phyloP scores from a whole-genome alignment of 2,329 filamentous ascomycete species.

The Claviceps sp. region DNA sequence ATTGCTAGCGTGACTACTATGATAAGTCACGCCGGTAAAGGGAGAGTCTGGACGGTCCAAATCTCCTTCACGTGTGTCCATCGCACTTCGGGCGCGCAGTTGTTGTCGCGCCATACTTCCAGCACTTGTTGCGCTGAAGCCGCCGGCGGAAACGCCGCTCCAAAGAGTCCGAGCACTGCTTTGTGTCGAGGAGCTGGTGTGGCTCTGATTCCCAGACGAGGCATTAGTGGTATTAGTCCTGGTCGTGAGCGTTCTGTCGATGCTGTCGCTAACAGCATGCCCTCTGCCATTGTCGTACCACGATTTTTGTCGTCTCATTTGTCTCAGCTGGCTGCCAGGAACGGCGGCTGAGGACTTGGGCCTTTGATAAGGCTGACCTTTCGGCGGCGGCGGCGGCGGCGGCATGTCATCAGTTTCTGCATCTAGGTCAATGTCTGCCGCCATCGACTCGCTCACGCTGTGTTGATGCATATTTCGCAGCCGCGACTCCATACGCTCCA shows the following conservation, averaged over 20 bases:
- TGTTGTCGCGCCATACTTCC: constrained; percentile 79
- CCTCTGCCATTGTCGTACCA: constrained; percentile 59
- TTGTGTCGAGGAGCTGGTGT: constrained; percentile 60
- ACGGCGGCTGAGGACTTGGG: constrained; percentile 46
- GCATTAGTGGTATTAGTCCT: constrained; percentile 76
- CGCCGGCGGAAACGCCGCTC: constrained; percentile 84
- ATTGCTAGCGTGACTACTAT: constrained; percentile 68
- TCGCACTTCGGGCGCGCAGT: constrained; percentile 48
- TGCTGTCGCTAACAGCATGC: constrained; percentile 19
- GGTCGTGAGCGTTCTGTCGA: constrained; percentile 72
- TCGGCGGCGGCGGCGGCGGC: constrained; percentile 52
- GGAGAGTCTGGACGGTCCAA: constrained; percentile 45
- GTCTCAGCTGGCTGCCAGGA: constrained; percentile 25
- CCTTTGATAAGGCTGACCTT: constrained; percentile 35
- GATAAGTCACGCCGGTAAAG: constrained; percentile 73
- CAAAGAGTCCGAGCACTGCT: constrained; percentile 77
- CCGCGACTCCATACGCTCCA: constrained; percentile 80
- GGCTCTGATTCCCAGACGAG: constrained; percentile 58
- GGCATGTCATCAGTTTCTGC: constrained; percentile 34
- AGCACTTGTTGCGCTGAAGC: constrained; percentile 87
- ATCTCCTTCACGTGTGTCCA: constrained; percentile 46
- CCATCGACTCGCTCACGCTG: constrained; percentile 24
- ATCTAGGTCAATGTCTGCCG: constrained; percentile 6
- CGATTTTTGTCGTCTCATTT: constrained; percentile 53
- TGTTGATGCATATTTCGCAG: constrained; percentile 58